Evolutionary conservation across 441 rosid genomes (phyloP).

Genomic region (Pelargonium myrrhifolium): DNA sequence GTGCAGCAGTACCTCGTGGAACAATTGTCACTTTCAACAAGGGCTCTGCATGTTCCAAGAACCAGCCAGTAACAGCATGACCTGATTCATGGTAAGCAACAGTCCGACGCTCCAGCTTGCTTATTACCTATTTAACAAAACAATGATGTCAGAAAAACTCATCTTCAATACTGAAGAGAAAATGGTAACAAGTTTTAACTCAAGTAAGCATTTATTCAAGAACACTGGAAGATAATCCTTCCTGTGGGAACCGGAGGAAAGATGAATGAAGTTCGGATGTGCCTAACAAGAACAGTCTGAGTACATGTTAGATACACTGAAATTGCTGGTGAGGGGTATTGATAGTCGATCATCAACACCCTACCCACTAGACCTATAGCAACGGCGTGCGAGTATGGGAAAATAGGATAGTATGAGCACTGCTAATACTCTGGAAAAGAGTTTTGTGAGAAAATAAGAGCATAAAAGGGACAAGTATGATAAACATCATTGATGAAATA

Average conservation of each 20-base stretch:
- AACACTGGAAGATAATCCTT: neutral
- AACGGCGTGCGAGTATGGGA: neutral
- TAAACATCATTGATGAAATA: neutral
- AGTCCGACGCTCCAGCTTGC: slow-evolving; percentile 52
- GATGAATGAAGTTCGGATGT: no score
- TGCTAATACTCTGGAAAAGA: neutral
- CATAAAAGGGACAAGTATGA: neutral
- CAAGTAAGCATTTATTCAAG: neutral
- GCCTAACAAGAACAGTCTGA: no score
- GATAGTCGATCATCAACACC: no score
- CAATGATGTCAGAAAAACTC: neutral
- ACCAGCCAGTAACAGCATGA: slow-evolving; percentile 70
- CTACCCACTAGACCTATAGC: no score
- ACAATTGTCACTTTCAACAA: slow-evolving; percentile 67
- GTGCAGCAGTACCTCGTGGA: slow-evolving; percentile 74
- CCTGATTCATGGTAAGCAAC: slow-evolving; percentile 78
- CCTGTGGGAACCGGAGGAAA: neutral
- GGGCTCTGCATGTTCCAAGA: slow-evolving; percentile 71
- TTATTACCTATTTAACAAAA: slow-evolving; percentile 52
- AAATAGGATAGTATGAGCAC: neutral
- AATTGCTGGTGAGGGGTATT: no score
- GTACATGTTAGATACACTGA: no score
- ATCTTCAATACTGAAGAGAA: neutral
- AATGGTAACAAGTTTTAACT: neutral
- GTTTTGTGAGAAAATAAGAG: neutral